Conservation (phyloP, 2,329 filamentous ascomycete genomes). For the Colletotrichum abscissum region DNA sequence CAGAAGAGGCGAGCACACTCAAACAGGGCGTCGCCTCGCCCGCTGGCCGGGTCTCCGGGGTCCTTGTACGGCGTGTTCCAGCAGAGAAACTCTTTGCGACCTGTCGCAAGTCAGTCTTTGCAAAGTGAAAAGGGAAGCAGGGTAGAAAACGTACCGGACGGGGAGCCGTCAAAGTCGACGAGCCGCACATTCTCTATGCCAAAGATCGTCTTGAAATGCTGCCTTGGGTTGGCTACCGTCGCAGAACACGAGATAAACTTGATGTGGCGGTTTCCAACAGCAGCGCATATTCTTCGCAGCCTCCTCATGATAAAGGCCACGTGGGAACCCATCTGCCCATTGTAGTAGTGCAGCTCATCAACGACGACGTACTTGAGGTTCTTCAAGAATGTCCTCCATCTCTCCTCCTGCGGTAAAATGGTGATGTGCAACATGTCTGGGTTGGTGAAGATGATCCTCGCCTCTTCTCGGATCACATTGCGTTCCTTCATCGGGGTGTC, state of each 20-base stretch:
- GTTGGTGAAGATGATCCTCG: constrained; percentile 95
- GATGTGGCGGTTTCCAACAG: constrained; percentile 85
- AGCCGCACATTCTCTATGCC: constrained; percentile 84
- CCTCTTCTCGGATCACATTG: constrained; percentile 85
- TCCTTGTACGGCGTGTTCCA: constrained; percentile 99
- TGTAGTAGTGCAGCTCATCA: constrained; percentile 95
- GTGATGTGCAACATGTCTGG: constrained; percentile 98
- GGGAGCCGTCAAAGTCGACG: constrained; percentile 92
- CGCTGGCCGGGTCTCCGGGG: constrained; percentile 85
- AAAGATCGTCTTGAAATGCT: constrained; percentile 96
- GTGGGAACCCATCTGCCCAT: constrained; percentile 92
- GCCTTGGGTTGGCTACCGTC: constrained; percentile 90
- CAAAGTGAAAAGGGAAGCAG: background rate
- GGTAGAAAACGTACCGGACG: constrained; percentile 59
- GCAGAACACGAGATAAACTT: constrained; percentile 97
- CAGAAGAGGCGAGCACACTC: constrained; percentile 94
- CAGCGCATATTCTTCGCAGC: constrained; percentile 86
- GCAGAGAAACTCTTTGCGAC: constrained; percentile 93
- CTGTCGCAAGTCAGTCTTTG: constrained; percentile 44
- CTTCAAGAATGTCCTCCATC: constrained; percentile 88
- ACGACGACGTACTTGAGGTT: constrained; percentile 92
- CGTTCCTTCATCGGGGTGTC: constrained; percentile 88
- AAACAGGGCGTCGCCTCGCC: constrained; percentile 82
- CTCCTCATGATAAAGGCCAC: constrained; percentile 95
- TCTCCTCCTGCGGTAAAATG: constrained; percentile 90